phyloP scores from a whole-genome alignment of 2,329 filamentous ascomycete species.

The Colletotrichum sp. region DNA sequence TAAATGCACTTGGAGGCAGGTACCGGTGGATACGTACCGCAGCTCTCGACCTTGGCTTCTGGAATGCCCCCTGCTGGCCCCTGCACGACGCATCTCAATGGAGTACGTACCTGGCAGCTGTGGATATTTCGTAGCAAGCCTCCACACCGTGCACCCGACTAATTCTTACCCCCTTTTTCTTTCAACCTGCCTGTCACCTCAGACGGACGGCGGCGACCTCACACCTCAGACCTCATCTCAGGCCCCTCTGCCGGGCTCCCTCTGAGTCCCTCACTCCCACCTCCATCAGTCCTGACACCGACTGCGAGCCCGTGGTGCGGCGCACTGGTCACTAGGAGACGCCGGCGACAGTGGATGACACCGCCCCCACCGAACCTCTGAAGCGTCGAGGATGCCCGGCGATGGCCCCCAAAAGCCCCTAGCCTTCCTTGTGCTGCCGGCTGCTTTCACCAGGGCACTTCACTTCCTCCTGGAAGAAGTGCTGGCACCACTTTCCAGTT shows the following conservation, averaged over 20 bases:
- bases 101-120: background rate
- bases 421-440: background rate
- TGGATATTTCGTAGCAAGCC: background rate
- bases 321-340: conserved; percentile 6
- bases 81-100: conserved; percentile 2
- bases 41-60: conserved; percentile 10
- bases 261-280: background rate
- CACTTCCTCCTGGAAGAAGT: background rate
- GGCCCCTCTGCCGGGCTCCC: background rate
- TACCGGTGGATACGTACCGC: conserved; percentile 15
- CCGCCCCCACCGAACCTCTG: conserved; percentile 10
- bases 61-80: conserved; percentile 14
- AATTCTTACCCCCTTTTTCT: background rate
- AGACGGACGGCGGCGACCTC: background rate
- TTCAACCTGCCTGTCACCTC: background rate
- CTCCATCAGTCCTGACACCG: background rate
- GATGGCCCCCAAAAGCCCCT: conserved; percentile 18
- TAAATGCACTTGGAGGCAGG: conserved; percentile 14
- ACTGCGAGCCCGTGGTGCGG: background rate
- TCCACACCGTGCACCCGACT: background rate
- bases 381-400: conserved; percentile 14
- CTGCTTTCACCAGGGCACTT: background rate
- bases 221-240: background rate
- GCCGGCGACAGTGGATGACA: background rate
- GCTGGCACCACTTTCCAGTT: background rate